Evolutionary conservation across 257 asterid species (phyloP).

Genomic region (Capsicum pubescens): DNA sequence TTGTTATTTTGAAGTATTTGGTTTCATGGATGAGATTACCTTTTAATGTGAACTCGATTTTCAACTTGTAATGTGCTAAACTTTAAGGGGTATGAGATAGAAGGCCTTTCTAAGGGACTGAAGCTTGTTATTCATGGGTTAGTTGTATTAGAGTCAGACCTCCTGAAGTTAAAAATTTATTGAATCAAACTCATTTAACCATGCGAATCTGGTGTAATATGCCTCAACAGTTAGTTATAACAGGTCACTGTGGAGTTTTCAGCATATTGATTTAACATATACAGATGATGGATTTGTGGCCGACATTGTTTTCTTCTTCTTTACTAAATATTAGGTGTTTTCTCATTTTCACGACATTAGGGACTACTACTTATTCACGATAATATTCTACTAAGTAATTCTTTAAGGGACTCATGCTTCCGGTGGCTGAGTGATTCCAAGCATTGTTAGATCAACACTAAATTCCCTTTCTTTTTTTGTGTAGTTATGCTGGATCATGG

Average conservation of each 20-base stretch:
- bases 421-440: not conserved
- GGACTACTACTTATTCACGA: not conserved
- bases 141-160: not conserved
- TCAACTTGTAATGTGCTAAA: not conserved
- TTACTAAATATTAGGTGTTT: not conserved
- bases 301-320: constrained; percentile 12
- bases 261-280: not conserved
- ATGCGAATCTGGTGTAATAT: not conserved
- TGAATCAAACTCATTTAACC: not conserved
- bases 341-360: not conserved
- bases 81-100: constrained; percentile 14
- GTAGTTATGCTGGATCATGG: constrained; percentile 93
- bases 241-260: too few species aligned
- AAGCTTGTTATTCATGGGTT: not conserved
- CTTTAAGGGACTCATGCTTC: not conserved
- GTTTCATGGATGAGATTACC: not conserved
- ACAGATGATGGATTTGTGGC: not conserved
- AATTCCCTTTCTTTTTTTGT: not conserved
- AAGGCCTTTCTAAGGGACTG: not conserved
- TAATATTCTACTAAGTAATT: not conserved
- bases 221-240: not conserved
- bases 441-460: not conserved
- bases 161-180: not conserved
- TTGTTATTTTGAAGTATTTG: not conserved
- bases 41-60: not conserved